Conservation (phyloP, 257 asterid genomes). For the Mitragyna speciosa region DNA sequence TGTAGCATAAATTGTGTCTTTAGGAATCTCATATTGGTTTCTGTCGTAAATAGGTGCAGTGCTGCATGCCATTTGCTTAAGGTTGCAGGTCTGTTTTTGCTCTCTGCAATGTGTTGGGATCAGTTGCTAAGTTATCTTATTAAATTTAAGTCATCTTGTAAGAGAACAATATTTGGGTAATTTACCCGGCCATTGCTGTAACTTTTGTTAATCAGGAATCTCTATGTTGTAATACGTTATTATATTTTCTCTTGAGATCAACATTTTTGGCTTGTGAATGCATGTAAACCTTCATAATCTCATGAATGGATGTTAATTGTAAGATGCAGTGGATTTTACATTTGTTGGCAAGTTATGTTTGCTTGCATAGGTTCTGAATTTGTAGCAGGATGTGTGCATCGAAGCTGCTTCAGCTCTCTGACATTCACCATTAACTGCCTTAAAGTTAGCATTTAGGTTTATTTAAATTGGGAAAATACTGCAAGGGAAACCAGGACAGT, state of each 20-base stretch:
- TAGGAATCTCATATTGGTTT: background rate
- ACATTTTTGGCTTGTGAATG: background rate
- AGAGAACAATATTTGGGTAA: background rate
- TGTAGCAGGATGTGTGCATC: background rate
- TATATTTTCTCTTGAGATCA: background rate
- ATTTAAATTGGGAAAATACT: background rate
- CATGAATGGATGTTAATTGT: background rate
- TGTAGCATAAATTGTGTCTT: background rate
- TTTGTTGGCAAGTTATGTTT: background rate
- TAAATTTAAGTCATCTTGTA: background rate
- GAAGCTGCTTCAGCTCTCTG: background rate
- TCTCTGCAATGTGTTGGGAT: background rate
- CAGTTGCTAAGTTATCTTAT: background rate
- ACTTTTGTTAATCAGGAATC: background rate
- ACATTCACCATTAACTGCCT: background rate
- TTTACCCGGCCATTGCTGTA: background rate
- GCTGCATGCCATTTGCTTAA: background rate
- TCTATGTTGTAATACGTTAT: background rate
- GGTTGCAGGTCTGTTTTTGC: background rate
- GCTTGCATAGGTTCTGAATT: background rate
- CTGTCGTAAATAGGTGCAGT: background rate
- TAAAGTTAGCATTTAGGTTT: background rate
- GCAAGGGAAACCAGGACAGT: too few relatives aligned
- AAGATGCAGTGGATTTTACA: background rate
- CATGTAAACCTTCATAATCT: background rate